phyloP scores from a whole-genome alignment of 2,329 filamentous ascomycete genomes.

The Bipolaris sorokiniana region DNA sequence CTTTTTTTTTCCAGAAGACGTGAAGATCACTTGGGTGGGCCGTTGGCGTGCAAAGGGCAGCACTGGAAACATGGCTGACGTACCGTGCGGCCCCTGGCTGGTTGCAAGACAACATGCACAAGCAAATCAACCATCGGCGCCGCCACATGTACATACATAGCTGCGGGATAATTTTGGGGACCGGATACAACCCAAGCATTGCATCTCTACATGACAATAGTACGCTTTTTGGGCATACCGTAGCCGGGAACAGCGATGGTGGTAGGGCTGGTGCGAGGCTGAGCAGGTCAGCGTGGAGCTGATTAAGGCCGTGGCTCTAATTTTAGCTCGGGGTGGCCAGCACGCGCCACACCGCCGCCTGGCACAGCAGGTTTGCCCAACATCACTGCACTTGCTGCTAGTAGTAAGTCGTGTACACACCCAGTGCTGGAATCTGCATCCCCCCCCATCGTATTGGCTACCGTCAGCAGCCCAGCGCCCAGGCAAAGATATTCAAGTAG shows the following conservation, averaged over 20 bases:
- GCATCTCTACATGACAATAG: background rate
- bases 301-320: slow-evolving; percentile 28
- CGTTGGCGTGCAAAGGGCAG: slow-evolving; percentile 1
- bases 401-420: too few species aligned
- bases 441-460: slow-evolving; percentile 17
- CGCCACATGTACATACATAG: background rate
- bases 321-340: slow-evolving; percentile 25
- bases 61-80: slow-evolving; percentile 18
- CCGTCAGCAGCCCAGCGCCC: slow-evolving; percentile 13
- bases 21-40: slow-evolving; percentile 12
- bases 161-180: background rate
- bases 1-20: slow-evolving; percentile 1
- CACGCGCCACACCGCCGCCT: slow-evolving; percentile 24
- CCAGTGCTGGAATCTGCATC: slow-evolving; percentile 1
- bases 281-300: slow-evolving; percentile 29
- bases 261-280: slow-evolving; percentile 31
- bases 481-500: slow-evolving; percentile 5
- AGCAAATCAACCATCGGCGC: background rate
- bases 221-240: background rate
- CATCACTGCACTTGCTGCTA: too few species aligned
- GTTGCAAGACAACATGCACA: slow-evolving; percentile 6
- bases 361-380: background rate
- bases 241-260: slow-evolving; percentile 8
- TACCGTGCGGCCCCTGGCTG: slow-evolving; percentile 18
- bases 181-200: too few species aligned